Evolutionary conservation across 2,329 filamentous ascomycete genomes (phyloP).

Genomic region (Zasmidium cellare): DNA sequence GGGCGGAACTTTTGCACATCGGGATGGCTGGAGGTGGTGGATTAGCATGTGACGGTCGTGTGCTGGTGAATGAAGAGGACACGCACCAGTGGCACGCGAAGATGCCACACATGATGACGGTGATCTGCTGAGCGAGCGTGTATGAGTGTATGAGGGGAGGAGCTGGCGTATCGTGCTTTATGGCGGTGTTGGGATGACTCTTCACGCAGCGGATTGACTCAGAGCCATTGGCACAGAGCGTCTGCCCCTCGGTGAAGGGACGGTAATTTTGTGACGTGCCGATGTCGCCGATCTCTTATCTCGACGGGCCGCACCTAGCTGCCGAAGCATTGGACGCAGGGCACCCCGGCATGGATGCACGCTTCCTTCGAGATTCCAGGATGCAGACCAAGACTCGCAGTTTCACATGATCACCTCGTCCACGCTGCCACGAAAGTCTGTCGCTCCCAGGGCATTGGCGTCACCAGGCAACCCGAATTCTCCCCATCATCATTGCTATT

Average conservation of each 20-base stretch:
- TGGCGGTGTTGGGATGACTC: background rate
- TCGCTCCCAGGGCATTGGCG: background rate
- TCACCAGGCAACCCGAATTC: background rate
- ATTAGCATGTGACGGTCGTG: conserved; percentile 18
- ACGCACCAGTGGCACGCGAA: conserved; percentile 87
- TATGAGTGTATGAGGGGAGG: background rate
- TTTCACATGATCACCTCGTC: background rate
- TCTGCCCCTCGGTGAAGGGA: too few relatives aligned
- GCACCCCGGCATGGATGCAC: too few relatives aligned
- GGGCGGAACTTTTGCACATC: conserved; percentile 97
- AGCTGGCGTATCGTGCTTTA: background rate
- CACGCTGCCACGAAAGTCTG: background rate
- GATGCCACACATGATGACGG: conserved; percentile 84
- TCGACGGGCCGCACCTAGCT: too few relatives aligned
- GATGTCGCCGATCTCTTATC: background rate
- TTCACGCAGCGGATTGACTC: background rate
- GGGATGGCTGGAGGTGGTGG: conserved; percentile 65
- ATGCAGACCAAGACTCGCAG: background rate
- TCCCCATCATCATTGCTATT: background rate
- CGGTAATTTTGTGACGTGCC: background rate
- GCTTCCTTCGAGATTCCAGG: background rate
- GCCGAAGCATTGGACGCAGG: too few relatives aligned
- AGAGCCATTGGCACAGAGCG: too few relatives aligned
- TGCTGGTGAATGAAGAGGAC: conserved; percentile 61
- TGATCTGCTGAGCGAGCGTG: background rate